phyloP scores from a whole-genome alignment of 257 asterid genomes.

The Anisodus tanguticus region DNA sequence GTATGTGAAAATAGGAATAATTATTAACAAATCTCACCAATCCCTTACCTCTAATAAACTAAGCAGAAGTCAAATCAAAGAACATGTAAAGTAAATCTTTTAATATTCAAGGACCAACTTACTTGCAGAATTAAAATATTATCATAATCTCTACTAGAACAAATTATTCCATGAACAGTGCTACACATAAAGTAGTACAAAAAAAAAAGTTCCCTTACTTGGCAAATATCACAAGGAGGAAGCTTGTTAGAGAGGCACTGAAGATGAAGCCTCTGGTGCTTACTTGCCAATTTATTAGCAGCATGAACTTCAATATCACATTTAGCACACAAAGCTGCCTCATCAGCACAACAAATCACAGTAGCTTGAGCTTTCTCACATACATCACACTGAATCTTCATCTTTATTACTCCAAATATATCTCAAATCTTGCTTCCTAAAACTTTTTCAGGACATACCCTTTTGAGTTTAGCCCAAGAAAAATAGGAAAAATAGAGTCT shows the following conservation, averaged over 20 bases:
- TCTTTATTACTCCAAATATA: constrained; percentile 23
- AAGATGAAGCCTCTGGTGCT: constrained; percentile 91
- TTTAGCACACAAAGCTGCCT: constrained; percentile 85
- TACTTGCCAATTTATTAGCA: constrained; percentile 94
- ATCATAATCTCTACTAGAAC: neutral
- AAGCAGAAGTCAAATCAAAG: neutral
- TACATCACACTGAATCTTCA: constrained; percentile 99
- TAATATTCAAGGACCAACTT: neutral
- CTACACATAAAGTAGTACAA: neutral
- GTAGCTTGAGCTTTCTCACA: constrained; percentile 96
- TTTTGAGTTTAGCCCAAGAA: neutral
- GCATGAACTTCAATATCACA: constrained; percentile 94
- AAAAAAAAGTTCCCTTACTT: constrained; percentile 47
- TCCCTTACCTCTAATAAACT: neutral
- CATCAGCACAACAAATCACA: constrained; percentile 97
- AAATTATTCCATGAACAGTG: neutral
- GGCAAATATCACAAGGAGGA: constrained; percentile 96
- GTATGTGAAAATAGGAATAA: neutral
- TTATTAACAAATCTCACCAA: neutral
- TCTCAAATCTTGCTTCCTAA: neutral
- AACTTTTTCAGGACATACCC: neutral
- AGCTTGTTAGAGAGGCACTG: constrained; percentile 82
- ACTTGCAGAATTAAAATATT: neutral
- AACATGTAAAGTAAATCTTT: neutral
- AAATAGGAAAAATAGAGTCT: neutral